phyloP scores from a whole-genome alignment of 2,329 filamentous ascomycete genomes.

The Colletotrichum sp. region DNA sequence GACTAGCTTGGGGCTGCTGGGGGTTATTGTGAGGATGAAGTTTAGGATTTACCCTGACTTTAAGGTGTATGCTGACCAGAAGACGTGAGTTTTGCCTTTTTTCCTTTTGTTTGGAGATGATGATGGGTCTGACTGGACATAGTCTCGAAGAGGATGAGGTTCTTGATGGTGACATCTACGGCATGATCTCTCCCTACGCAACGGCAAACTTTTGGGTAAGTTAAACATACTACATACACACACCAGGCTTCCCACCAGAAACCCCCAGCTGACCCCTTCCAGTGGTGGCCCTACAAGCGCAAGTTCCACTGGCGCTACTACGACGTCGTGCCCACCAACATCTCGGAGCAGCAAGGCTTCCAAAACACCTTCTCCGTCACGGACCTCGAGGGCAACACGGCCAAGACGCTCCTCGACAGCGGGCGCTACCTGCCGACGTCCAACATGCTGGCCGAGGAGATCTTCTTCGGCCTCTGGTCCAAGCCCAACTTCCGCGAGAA shows the following conservation, averaged over 20 bases:
- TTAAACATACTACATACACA: not conserved
- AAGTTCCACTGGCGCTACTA: constrained; percentile 60
- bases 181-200: constrained; percentile 52
- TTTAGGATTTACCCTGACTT: constrained; percentile 55
- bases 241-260: no score
- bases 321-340: constrained; percentile 44
- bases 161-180: constrained; percentile 53
- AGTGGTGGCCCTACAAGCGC: constrained; percentile 56
- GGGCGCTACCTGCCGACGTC: constrained; percentile 51
- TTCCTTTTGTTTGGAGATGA: not conserved
- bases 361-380: constrained; percentile 57
- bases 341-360: constrained; percentile 50
- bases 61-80: constrained; percentile 54
- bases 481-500: constrained; percentile 58
- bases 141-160: constrained; percentile 52
- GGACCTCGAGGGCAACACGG: constrained; percentile 43
- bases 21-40: constrained; percentile 51
- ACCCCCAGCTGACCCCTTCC: not conserved
- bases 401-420: constrained; percentile 46
- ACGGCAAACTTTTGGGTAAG: constrained; percentile 56
- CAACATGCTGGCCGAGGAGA: constrained; percentile 53
- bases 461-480: constrained; percentile 54
- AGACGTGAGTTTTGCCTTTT: constrained; percentile 39
- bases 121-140: not conserved
- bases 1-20: constrained; percentile 52